phyloP scores from a whole-genome alignment of 805 yeast genomes.

The Yueomyces sinensis region DNA sequence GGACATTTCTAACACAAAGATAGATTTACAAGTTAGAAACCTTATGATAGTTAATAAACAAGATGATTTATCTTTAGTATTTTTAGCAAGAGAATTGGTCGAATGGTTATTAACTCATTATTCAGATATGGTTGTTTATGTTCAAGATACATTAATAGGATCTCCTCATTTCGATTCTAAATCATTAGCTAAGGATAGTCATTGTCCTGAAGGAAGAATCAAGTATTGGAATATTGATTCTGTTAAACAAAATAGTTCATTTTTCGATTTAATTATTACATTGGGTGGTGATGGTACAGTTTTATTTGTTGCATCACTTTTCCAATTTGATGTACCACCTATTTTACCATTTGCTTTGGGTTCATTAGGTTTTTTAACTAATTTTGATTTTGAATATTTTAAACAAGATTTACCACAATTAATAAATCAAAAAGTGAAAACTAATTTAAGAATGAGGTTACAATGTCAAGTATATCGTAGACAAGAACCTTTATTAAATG shows the following conservation, averaged over 20 bases:
- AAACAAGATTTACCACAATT: constrained; percentile 43
- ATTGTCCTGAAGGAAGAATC: constrained; percentile 31
- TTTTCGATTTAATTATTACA: constrained; percentile 69
- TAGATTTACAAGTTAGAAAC: constrained; percentile 54
- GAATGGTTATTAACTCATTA: constrained; percentile 50
- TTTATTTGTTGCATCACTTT: constrained; percentile 71
- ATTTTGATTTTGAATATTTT: constrained; percentile 67
- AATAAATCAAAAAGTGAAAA: constrained; percentile 56
- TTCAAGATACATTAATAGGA: constrained; percentile 52
- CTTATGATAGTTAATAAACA: constrained; percentile 85
- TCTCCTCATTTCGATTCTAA: constrained; percentile 52
- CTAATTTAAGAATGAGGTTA: constrained; percentile 76
- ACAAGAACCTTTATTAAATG: constrained; percentile 20
- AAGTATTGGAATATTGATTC: constrained; percentile 60
- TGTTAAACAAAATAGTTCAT: constrained; percentile 29
- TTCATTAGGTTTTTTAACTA: constrained; percentile 83
- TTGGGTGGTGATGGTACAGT: constrained; percentile 98
- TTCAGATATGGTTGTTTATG: constrained; percentile 41
- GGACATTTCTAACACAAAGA: constrained; percentile 55
- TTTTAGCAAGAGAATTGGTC: constrained; percentile 64
- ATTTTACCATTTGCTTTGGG: constrained; percentile 82
- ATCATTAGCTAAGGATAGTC: constrained; percentile 33
- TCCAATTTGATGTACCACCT: constrained; percentile 83
- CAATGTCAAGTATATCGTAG: constrained; percentile 58
- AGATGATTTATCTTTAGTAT: constrained; percentile 64